Evolutionary conservation across 2,329 filamentous ascomycete genomes (phyloP).

Genomic region (Beauveria sp.): DNA sequence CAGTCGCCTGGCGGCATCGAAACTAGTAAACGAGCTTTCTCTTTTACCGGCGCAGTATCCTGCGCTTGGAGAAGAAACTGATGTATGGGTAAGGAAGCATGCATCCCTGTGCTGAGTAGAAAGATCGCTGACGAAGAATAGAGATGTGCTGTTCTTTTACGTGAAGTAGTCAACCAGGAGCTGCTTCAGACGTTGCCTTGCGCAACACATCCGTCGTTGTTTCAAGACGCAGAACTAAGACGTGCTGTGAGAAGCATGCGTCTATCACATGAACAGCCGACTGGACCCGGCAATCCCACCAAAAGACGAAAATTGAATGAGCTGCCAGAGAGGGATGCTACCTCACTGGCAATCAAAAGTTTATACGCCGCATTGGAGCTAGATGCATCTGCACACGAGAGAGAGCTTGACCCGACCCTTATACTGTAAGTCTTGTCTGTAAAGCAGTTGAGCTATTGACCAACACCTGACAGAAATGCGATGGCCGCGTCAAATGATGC

Average conservation of each 20-base stretch:
- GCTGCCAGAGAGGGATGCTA: background rate
- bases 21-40: slow-evolving; percentile 35
- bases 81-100: slow-evolving; percentile 32
- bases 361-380: slow-evolving; percentile 1
- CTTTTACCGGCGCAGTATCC: slow-evolving; percentile 26
- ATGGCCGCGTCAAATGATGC: background rate
- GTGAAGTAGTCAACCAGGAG: background rate
- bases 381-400: background rate
- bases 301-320: slow-evolving; percentile 4
- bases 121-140: background rate
- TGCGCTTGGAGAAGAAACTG: slow-evolving; percentile 25
- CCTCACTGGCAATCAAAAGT: background rate
- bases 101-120: background rate
- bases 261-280: slow-evolving; percentile 17
- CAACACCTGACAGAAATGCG: background rate
- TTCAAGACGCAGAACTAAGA: slow-evolving; percentile 20
- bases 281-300: background rate
- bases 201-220: slow-evolving; percentile 11
- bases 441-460: background rate
- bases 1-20: slow-evolving; percentile 33
- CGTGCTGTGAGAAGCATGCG: slow-evolving; percentile 22
- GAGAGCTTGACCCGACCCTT: background rate
- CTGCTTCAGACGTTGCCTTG: background rate
- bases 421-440: background rate
- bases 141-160: slow-evolving; percentile 9